phyloP scores from a whole-genome alignment of 148 eudicot genomes.

The Beta vulgaris region DNA sequence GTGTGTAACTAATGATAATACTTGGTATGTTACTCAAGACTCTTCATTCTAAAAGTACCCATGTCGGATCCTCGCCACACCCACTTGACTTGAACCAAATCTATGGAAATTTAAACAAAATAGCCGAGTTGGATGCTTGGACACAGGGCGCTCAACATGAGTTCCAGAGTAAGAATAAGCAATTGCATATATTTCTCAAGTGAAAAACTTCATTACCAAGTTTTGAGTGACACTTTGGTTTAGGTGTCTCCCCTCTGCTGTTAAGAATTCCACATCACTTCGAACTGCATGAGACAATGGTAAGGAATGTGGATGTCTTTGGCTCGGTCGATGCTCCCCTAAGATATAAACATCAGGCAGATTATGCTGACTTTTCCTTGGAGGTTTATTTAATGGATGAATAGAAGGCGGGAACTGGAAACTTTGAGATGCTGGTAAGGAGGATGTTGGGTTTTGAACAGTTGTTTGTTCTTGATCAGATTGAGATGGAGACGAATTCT shows the following conservation, averaged over 20 bases:
- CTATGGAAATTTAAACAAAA: too few species aligned
- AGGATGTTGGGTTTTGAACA: constrained; percentile 24
- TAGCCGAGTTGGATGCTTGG: too few species aligned
- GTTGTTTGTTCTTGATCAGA: constrained; percentile 76
- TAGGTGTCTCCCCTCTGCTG: constrained; percentile 14
- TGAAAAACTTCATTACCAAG: constrained; percentile 34
- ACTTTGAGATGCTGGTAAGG: constrained; percentile 23
- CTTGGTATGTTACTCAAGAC: too few species aligned
- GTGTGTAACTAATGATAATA: too few species aligned
- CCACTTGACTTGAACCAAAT: too few species aligned
- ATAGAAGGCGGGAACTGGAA: constrained; percentile 35
- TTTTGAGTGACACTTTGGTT: constrained; percentile 30
- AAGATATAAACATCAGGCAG: constrained; percentile 31
- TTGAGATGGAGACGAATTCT: constrained; percentile 74
- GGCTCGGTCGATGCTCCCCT: constrained; percentile 28
- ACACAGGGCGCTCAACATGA: too few species aligned
- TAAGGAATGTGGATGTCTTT: constrained; percentile 16
- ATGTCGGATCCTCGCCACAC: too few species aligned
- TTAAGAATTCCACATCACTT: constrained; percentile 2
- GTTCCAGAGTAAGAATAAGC: too few species aligned
- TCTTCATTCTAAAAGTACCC: too few species aligned
- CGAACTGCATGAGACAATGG: constrained; percentile 5
- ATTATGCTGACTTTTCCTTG: constrained; percentile 7
- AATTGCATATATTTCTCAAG: not conserved
- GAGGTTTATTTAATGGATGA: constrained; percentile 35